Evolutionary conservation across 129 eudicot species (phyloP), one percentile per base, ranked within the genome.

Genomic region (Lactuca sativa): DNA sequence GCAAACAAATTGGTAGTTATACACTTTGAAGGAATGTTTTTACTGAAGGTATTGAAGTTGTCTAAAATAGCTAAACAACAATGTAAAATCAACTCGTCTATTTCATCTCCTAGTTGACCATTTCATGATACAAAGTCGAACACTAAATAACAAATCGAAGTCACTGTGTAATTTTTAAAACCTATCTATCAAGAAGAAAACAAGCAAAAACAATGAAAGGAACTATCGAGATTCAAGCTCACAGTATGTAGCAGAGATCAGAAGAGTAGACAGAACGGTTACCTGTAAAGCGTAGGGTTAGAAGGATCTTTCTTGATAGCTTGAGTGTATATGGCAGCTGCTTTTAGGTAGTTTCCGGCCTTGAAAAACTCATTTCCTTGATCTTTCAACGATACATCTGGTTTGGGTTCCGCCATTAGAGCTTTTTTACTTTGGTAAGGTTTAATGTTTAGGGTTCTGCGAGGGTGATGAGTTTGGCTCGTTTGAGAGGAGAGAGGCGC

Each of bases 301-400:
- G 82, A 71, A 21, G 98, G 98, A 77, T 92, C 98, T 67, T 83
- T 73, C 85, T 92, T 92, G 74, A 92, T 92, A 75, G 98, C 96
- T 67, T 89, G 98, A 75, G 98, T 92, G 81, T 92, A 92, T 17
- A 92, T 64, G 70, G 98, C 98, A 79, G 98, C 98, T 25, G 98
- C 98, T 82, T 92, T 92, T 41, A 92, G 85, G 60, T 83, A 92
- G 68, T 89, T 92, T 10, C 98, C 96, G 12, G 95, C 83, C 86
- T 92, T 92, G 82, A 89, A 92, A 71, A 86, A 86, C 25, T 78
- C 86, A 80, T 92, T 92, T 51, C 98, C 98, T 72, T 89, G 82
- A 68, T 89, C 96, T 77, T 92, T 92, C 72, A 92, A 62, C n/a
- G 96, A 80, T 12, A 64, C 67, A 62, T 75, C 83, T 48, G 71